Evolutionary conservation across 768 basidiomycete species (phyloP).

Genomic region (Amanita muscaria): DNA sequence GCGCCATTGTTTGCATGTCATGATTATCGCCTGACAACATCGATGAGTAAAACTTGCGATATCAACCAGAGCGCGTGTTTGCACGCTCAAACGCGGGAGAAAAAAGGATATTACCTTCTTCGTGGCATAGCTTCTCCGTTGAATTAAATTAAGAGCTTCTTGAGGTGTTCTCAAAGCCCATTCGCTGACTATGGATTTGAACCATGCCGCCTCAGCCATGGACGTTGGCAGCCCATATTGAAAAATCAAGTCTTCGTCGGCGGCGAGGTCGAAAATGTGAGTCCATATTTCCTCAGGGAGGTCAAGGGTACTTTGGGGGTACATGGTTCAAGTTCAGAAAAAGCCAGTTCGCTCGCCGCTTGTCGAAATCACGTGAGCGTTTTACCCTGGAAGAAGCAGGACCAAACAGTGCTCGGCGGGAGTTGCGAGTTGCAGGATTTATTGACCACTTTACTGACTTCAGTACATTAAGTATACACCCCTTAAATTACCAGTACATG

Average conservation of each 20-base stretch:
- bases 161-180: conserved; percentile 58
- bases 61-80: background rate
- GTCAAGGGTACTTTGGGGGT: conserved; percentile 13
- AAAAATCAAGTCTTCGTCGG: conserved; percentile 63
- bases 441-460: too few relatives aligned
- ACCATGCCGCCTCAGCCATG: conserved; percentile 62
- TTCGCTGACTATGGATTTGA: conserved; percentile 33
- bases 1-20: conserved; percentile 59
- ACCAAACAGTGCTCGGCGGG: background rate
- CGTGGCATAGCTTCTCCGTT: conserved; percentile 51
- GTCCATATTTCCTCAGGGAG: conserved; percentile 67
- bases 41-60: too few relatives aligned
- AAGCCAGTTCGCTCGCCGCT: background rate
- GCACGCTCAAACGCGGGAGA: background rate
- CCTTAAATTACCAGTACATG: too few relatives aligned
- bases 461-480: too few relatives aligned
- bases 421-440: too few relatives aligned
- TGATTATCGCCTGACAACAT: conserved; percentile 61
- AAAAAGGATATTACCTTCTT: conserved; percentile 47
- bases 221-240: conserved; percentile 50
- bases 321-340: background rate
- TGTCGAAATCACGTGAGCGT: background rate
- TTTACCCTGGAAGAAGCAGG: background rate
- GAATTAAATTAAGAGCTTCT: conserved; percentile 48
- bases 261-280: conserved; percentile 61